Percentiles rank a stretch among this genome's conserved stretches.
phyloP scores from a whole-genome alignment of 192 early-diverging fungal species.

The Rhizophlyctis rosea region DNA sequence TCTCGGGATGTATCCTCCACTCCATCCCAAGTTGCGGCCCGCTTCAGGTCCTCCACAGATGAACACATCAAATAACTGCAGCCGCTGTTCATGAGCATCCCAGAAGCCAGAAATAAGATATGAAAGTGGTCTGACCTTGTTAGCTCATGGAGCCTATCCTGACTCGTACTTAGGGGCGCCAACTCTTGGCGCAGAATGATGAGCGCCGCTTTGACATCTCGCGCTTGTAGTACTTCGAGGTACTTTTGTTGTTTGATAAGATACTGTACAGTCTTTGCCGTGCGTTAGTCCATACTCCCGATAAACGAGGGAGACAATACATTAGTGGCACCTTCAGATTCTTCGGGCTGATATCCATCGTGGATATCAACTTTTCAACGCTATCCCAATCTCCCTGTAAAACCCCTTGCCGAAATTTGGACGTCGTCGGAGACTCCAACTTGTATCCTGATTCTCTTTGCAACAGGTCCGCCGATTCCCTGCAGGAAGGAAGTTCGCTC shows the following conservation, averaged over 20 bases:
- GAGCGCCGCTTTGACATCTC: conserved; percentile 69
- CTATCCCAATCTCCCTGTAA: conserved; percentile 74
- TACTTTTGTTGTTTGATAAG: conserved; percentile 87
- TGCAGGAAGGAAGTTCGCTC: conserved; percentile 24
- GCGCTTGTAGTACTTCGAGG: conserved; percentile 76
- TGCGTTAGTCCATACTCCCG: too few species aligned
- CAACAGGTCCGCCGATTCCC: conserved; percentile 64
- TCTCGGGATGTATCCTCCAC: conserved; percentile 64
- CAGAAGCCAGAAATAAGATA: too few species aligned
- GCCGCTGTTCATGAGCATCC: too few species aligned
- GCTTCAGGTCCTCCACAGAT: conserved; percentile 61
- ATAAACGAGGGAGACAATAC: background rate
- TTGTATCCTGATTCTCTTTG: conserved; percentile 77
- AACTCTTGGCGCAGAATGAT: conserved; percentile 77
- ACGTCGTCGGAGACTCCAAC: conserved; percentile 69
- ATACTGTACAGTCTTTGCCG: conserved; percentile 61
- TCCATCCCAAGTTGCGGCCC: conserved; percentile 79
- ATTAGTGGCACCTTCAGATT: conserved; percentile 10
- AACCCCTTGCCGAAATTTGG: conserved; percentile 67
- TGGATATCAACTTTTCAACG: conserved; percentile 57
- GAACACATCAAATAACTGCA: conserved; percentile 70
- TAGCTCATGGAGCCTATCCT: conserved; percentile 68
- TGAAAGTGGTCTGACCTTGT: conserved; percentile 69
- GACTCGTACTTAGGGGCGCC: conserved; percentile 65
- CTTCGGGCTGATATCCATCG: conserved; percentile 31